phyloP scores from a whole-genome alignment of 2,329 filamentous ascomycete species.

The Epichloe aotearoae region DNA sequence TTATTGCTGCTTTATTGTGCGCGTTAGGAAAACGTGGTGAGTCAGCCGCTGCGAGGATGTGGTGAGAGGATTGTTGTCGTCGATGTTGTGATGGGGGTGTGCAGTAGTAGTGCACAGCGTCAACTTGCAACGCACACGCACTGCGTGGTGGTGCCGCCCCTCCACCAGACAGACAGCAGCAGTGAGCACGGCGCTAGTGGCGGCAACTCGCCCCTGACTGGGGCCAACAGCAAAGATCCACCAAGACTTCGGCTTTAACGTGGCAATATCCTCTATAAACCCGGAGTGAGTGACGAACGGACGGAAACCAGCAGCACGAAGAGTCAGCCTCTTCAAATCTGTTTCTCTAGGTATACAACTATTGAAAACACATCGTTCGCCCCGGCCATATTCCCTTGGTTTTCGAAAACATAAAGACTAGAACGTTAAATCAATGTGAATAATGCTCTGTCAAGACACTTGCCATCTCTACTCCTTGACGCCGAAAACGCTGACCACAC shows the following conservation, averaged over 20 bases:
- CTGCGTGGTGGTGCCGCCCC: no score
- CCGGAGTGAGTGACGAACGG: not conserved
- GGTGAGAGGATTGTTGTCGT: not conserved
- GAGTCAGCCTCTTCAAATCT: not conserved
- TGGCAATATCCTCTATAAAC: not conserved
- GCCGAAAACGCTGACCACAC: slow-evolving; percentile 59
- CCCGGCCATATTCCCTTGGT: not conserved
- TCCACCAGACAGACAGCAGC: no score
- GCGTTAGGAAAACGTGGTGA: not conserved
- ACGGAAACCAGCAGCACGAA: not conserved
- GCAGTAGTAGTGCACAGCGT: not conserved
- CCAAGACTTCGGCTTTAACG: not conserved
- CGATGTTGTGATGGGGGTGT: not conserved
- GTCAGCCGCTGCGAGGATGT: not conserved
- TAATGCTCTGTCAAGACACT: not conserved
- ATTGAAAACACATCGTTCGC: not conserved
- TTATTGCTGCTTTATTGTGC: no score
- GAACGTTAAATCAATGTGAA: not conserved
- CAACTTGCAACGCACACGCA: not conserved
- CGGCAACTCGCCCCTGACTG: not conserved
- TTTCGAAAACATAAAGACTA: not conserved
- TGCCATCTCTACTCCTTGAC: slow-evolving; percentile 28
- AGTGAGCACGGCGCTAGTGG: not conserved
- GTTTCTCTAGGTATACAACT: not conserved
- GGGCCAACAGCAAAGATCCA: not conserved